A percentile compares a stretch with the other conserved stretches of the same genome.
Evolutionary conservation across 2,329 filamentous ascomycete species (phyloP).

Genomic region (Aureobasidium uvarum): DNA sequence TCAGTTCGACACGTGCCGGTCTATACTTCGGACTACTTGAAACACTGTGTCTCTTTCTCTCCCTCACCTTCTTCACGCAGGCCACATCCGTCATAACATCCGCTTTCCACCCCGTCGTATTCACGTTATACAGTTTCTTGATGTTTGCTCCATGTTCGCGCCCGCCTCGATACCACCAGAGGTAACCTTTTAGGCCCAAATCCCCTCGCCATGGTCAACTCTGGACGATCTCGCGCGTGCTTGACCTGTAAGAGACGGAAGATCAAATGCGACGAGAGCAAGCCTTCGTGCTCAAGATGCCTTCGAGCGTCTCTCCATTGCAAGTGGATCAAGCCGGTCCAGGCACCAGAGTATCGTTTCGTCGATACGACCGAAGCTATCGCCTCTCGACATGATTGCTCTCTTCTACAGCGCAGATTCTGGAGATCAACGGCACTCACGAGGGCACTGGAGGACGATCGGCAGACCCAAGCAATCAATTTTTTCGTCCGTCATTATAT

Average conservation of each 20-base stretch:
- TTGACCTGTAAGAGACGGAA: slow-evolving; percentile 3
- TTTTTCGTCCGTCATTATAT: slow-evolving; percentile 1
- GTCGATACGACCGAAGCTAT: neutral
- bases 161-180: neutral
- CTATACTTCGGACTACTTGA: neutral
- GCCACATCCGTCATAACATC: no score
- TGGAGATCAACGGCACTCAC: neutral
- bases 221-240: neutral
- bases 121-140: neutral
- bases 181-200: neutral
- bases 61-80: no score
- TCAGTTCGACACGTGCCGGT: neutral
- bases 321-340: neutral
- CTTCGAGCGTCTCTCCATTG: neutral
- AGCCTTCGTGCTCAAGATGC: neutral
- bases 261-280: slow-evolving; percentile 9
- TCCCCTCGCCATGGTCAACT: neutral
- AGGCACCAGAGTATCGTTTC: neutral
- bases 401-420: neutral
- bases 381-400: neutral
- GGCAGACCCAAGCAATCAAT: neutral
- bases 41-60: no score
- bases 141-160: neutral
- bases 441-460: neutral
- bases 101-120: no score